These are phyloP conservation scores for Aquilaria agallochum DNA, from an alignment of 441 rosid genomes.

Conservation along the genomic window DNA sequence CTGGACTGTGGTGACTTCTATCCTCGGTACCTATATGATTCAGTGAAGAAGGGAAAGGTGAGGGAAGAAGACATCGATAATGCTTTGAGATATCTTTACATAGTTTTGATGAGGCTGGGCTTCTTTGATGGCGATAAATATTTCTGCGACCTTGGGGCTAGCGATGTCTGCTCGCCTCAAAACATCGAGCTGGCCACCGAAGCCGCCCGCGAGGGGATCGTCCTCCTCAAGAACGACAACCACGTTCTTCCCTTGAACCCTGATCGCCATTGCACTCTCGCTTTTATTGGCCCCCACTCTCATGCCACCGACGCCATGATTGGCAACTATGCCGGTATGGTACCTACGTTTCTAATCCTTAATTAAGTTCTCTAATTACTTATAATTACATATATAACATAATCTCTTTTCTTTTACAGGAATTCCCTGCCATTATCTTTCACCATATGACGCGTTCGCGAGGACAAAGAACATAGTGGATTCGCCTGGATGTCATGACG, in stretches of 20 bases:
- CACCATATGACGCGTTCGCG: slow-evolving; percentile 30
- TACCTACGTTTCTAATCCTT: too few species aligned
- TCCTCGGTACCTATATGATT: slow-evolving; percentile 20
- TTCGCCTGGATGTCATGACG: slow-evolving; percentile 29
- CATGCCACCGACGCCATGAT: slow-evolving; percentile 42
- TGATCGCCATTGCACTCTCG: slow-evolving; percentile 10
- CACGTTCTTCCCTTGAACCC: slow-evolving; percentile 31
- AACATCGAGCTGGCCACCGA: slow-evolving; percentile 37
- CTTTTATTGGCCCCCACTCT: slow-evolving; percentile 43
- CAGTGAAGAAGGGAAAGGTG: slow-evolving; percentile 36
- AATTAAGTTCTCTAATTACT: too few species aligned
- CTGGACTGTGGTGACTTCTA: slow-evolving; percentile 45
- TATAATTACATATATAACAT: too few species aligned
- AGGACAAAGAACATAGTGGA: slow-evolving; percentile 12
- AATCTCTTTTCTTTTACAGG: slow-evolving; percentile 7
- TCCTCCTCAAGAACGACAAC: slow-evolving; percentile 40
- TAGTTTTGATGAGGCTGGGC: slow-evolving; percentile 54
- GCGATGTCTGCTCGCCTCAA: slow-evolving; percentile 32
- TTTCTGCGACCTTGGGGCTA: slow-evolving; percentile 29
- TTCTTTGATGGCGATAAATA: slow-evolving; percentile 39
- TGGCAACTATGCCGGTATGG: slow-evolving; percentile 34
- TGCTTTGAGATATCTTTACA: slow-evolving; percentile 29
- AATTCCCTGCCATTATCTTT: slow-evolving; percentile 27
- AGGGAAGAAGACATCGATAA: slow-evolving; percentile 33
- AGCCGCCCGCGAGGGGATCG: slow-evolving; percentile 57